Base-by-base conservation (phyloP, 768 basidiomycete genomes). In the Amanita inopinata region DNA sequence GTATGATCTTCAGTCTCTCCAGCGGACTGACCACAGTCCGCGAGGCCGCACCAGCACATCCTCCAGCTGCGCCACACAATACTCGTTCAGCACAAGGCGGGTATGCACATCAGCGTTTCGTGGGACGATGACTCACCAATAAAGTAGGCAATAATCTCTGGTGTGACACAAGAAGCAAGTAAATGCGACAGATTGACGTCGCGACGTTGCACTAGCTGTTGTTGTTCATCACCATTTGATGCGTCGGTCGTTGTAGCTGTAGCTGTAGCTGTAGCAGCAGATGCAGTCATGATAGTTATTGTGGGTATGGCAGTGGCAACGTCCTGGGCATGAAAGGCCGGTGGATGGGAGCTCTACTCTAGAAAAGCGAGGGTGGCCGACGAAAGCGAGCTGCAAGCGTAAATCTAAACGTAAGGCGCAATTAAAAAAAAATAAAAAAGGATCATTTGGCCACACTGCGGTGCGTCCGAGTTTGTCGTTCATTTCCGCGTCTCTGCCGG, bases 1-100 rank as follows among this genome's bases (percentile, higher is more conserved):
- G 83, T 47, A 99, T 96, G 56, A 99, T 97, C 63, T 99, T 99
- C 42, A 98, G 69, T 46, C 94, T 67, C 54, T 97, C 92, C 10
- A 97, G 60, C 7, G 93, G 94, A 51, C 80, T 83, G 37, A 98
- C 94, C 10, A 96, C 87, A 2, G 93, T 96, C 42, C 93, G 69
- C 46, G 85, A 89, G 6, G 88, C 79, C 48, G 74, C 74, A 28
- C 74, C 74, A 10, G 74, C 74, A 57, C 69, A 70, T 54, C 74
- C 74, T 33, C 74, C 74, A 50, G 74, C 74, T 74, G 48, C 25
- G 25, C 22, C 24, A 45, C 28, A 38, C 40, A 28, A 46, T 38
- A 49, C 48, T 43, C 41, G 6, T 23, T 12, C 4, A 10, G 11
- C 4, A 19, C 8, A 22, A 18, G 15, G 11, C 22, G 33, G 5